Conservation (phyloP, 164 flowering plant genomes). For the Stephania cephalantha region DNA sequence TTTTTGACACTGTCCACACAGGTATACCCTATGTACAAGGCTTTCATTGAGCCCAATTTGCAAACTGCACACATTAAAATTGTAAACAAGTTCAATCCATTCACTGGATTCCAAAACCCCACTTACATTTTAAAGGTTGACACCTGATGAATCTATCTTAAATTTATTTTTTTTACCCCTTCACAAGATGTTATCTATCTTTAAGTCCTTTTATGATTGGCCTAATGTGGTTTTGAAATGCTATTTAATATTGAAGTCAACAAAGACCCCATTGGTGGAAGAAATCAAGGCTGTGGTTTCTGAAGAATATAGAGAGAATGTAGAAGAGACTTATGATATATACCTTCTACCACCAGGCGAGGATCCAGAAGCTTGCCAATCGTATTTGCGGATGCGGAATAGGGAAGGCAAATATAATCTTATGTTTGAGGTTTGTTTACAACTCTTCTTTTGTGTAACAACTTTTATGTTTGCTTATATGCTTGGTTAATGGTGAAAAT, state of each 20-base stretch:
- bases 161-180: background rate
- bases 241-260: conserved; percentile 52
- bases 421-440: conserved; percentile 81
- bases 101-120: conserved; percentile 90
- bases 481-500: background rate
- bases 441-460: background rate
- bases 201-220: background rate
- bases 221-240: conserved; percentile 10
- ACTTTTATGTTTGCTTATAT: background rate
- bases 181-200: background rate
- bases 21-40: conserved; percentile 99
- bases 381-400: conserved; percentile 92
- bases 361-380: conserved; percentile 97
- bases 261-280: conserved; percentile 48
- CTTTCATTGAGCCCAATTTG: conserved; percentile 96
- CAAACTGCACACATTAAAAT: conserved; percentile 91
- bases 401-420: conserved; percentile 94
- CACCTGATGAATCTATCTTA: background rate
- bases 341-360: conserved; percentile 97
- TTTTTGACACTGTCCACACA: conserved; percentile 19
- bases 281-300: conserved; percentile 52
- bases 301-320: conserved; percentile 49
- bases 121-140: conserved; percentile 87
- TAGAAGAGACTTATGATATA: conserved; percentile 84
- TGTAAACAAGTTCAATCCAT: conserved; percentile 90